Conservation (phyloP, 495 filamentous ascomycete species). For the Lasiosphaeris hirsuta region DNA sequence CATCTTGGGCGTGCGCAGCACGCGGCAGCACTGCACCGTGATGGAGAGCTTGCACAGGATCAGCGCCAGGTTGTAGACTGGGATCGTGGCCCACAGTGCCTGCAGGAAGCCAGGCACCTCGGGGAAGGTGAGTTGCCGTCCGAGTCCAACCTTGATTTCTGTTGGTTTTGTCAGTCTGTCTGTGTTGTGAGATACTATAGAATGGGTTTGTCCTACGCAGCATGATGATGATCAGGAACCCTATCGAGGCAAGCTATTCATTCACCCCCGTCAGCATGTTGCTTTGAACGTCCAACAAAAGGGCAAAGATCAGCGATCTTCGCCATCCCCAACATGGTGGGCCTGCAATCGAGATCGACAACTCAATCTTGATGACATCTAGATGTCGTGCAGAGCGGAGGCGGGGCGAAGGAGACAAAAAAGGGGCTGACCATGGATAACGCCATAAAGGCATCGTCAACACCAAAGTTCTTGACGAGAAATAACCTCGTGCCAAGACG, state of each 20-base stretch:
- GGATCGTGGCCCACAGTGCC: constrained; percentile 26
- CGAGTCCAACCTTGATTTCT: constrained; percentile 22
- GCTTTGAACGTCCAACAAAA: neutral
- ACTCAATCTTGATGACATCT: neutral
- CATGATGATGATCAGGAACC: constrained; percentile 16
- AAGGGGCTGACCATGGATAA: constrained; percentile 15
- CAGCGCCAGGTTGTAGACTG: constrained; percentile 26
- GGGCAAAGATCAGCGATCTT: constrained; percentile 12
- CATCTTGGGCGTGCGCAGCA: constrained; percentile 20
- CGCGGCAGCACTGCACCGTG: constrained; percentile 28
- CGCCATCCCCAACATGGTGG: neutral
- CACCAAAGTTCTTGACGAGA: constrained; percentile 21
- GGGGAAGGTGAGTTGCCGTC: constrained; percentile 20
- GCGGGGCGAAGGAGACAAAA: neutral
- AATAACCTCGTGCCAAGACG: constrained; percentile 17
- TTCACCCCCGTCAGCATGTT: neutral
- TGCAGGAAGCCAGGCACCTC: constrained; percentile 37
- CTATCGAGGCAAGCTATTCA: constrained; percentile 16
- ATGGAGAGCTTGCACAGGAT: constrained; percentile 28
- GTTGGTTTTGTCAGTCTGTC: neutral
- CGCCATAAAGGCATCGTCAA: constrained; percentile 21
- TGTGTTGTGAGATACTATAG: neutral
- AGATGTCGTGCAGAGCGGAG: too few species aligned
- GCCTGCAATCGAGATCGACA: neutral
- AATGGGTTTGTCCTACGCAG: constrained; percentile 9